phyloP scores from a whole-genome alignment of 1,139 yeast genomes.

The Suhomyces bolitotheri region DNA sequence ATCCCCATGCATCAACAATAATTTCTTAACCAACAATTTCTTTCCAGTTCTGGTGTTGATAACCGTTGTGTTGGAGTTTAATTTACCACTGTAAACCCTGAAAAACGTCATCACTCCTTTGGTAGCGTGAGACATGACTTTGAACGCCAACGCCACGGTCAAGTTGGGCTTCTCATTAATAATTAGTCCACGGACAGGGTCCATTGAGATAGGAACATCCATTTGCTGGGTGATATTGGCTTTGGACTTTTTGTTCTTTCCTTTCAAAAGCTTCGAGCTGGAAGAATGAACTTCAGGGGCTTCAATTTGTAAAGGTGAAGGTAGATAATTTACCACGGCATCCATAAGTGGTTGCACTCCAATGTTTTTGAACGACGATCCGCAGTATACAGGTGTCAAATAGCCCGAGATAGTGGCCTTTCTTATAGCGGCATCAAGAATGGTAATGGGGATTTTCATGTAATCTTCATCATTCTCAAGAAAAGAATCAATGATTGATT shows the following conservation, averaged over 20 bases:
- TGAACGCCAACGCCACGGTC: slow-evolving; percentile 85
- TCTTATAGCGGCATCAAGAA: slow-evolving; percentile 60
- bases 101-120: slow-evolving; percentile 85
- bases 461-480: slow-evolving; percentile 72
- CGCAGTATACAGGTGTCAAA: slow-evolving; percentile 83
- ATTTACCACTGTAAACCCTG: slow-evolving; percentile 80
- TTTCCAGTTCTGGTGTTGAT: slow-evolving; percentile 71
- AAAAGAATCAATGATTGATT: slow-evolving; percentile 70
- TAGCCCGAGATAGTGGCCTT: slow-evolving; percentile 57
- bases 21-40: slow-evolving; percentile 62
- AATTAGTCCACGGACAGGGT: slow-evolving; percentile 48
- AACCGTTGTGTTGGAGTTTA: slow-evolving; percentile 61
- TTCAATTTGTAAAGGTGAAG: slow-evolving; percentile 71
- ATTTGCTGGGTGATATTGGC: slow-evolving; percentile 17
- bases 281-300: slow-evolving; percentile 54
- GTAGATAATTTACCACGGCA: slow-evolving; percentile 73
- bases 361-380: slow-evolving; percentile 87
- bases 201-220: slow-evolving; percentile 37
- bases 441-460: slow-evolving; percentile 54
- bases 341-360: slow-evolving; percentile 96
- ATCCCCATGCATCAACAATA: slow-evolving; percentile 88
- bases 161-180: slow-evolving; percentile 57
- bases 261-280: slow-evolving; percentile 14
- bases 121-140: slow-evolving; percentile 81
- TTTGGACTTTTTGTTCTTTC: slow-evolving; percentile 16